A percentile compares a stretch with the other conserved stretches of the same genome.
Evolutionary conservation across 495 filamentous ascomycete genomes (phyloP).

Genomic region (Cairneyella variabilis): DNA sequence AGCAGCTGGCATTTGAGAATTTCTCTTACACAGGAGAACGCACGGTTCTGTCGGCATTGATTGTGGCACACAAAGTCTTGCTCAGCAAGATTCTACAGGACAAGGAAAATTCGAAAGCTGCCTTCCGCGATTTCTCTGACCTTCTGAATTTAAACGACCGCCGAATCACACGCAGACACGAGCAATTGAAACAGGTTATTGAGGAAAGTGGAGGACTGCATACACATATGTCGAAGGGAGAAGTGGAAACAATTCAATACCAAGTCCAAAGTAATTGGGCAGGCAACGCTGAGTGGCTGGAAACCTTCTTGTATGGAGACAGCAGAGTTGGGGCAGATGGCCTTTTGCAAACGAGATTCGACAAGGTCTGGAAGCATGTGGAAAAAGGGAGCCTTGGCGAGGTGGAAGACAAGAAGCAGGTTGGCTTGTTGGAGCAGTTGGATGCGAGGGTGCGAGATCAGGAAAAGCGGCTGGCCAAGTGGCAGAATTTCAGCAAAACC

Average conservation of each 20-base stretch:
- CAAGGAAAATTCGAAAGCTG: conserved; percentile 50
- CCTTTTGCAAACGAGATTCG: conserved; percentile 60
- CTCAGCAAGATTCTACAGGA: conserved; percentile 47
- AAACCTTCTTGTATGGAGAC: conserved; percentile 63
- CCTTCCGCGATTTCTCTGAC: conserved; percentile 54
- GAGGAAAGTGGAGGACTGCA: not conserved
- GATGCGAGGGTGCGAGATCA: conserved; percentile 59
- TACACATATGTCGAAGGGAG: conserved; percentile 32
- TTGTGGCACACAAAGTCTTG: conserved; percentile 67
- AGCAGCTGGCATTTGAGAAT: conserved; percentile 58
- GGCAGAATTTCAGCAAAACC: conserved; percentile 62
- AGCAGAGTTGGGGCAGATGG: conserved; percentile 52
- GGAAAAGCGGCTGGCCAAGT: conserved; percentile 59
- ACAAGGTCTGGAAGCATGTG: conserved; percentile 61
- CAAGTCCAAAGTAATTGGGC: conserved; percentile 69
- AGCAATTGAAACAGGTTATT: conserved; percentile 31
- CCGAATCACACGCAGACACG: conserved; percentile 37
- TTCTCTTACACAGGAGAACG: conserved; percentile 57
- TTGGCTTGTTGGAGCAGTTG: conserved; percentile 55
- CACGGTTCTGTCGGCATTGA: conserved; percentile 57
- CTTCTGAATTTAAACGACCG: conserved; percentile 49
- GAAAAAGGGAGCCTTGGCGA: conserved; percentile 49
- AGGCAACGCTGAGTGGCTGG: conserved; percentile 65
- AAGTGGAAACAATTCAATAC: conserved; percentile 40
- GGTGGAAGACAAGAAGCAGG: conserved; percentile 38